Base-by-base conservation (phyloP, 2,329 filamentous ascomycete genomes). In the Trichophyton verrucosum region DNA sequence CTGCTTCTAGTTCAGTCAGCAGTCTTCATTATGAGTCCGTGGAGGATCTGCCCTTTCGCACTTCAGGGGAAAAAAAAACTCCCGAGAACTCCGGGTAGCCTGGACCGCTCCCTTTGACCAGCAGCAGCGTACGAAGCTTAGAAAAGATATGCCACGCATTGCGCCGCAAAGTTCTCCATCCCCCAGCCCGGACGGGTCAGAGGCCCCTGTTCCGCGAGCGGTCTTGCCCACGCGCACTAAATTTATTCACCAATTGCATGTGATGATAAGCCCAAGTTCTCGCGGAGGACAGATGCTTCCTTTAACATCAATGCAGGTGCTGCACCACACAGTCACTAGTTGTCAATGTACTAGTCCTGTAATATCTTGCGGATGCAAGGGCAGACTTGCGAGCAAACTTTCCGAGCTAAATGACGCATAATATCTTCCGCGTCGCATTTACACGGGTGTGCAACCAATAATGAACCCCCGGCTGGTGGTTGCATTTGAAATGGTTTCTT, bases 401-500 rank as follows among this genome's bases (percentile, higher is more conserved):
- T 51, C 46, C 40, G 5, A 27, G 46, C 46, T 55, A 55, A 55
- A 55, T 55, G 51, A 55, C 51, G 51, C 51, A 55, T 33, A 55
- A 33, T 55, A 55, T 55, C 51, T 36, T 55, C 51, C 27, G 30
- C 51, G 2, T 55, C 51, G 27, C 46, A 24, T 51, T 27, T 27
- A 13, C 24, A 51, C 46, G 46, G 46, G 33, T 17, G 51, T 55
- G 27, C 51, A 27, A 36, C 51, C 51, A 36, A 36, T 55, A 55
- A 55, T 20, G 51, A 30, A 17, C 11, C 24, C 30, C 27, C 27
- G 30, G 30, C 13, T 36, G 6, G 27, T 22, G 15, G 30, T 55
- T 55, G 20, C 51, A 55, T 55, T 36, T 36, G 27, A 55, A 36
- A 27, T 55, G 13, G 24, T 55, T 36, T 55, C 15, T 36, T 36